Conservation (phyloP, 176 grass and related monocot species). For the barley (Hordeum vulgare) region DNA sequence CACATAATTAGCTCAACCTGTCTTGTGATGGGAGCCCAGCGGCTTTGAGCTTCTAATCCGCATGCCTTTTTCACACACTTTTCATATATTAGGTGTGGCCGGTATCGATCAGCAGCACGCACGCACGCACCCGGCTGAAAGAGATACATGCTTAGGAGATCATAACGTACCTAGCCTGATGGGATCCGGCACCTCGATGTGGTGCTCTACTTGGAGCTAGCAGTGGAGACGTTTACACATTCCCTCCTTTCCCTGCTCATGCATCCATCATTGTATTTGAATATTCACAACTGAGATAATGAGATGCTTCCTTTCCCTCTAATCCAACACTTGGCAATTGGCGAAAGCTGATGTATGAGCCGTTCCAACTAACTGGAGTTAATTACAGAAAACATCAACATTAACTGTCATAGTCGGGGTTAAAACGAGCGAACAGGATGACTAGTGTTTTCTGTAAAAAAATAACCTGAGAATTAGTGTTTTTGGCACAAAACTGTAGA, state of each 20-base stretch:
- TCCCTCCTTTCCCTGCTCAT: neutral
- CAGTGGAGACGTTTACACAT: slow-evolving; percentile 15
- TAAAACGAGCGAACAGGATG: no score
- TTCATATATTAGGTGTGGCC: neutral
- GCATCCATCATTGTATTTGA: neutral
- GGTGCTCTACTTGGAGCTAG: slow-evolving; percentile 24
- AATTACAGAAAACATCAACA: no score
- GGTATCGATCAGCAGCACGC: neutral
- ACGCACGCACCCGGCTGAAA: slow-evolving; percentile 28
- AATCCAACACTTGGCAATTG: slow-evolving; percentile 22
- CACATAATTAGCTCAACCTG: neutral
- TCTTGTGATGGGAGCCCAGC: neutral
- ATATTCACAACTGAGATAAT: neutral
- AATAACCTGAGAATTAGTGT: no score
- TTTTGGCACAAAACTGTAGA: no score
- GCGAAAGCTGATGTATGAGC: slow-evolving; percentile 16
- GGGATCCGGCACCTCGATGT: slow-evolving; percentile 54
- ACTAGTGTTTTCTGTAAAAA: no score
- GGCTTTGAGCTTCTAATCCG: neutral
- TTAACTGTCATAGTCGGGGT: no score
- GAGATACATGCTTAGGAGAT: slow-evolving; percentile 54
- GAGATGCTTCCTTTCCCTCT: slow-evolving; percentile 11
- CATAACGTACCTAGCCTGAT: slow-evolving; percentile 56
- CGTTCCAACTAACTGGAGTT: neutral
- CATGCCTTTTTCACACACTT: neutral